These are phyloP conservation scores for Arthrobotrys pseudoclavata DNA, from an alignment of 2,329 filamentous ascomycete species.

Conservation along the genomic window DNA sequence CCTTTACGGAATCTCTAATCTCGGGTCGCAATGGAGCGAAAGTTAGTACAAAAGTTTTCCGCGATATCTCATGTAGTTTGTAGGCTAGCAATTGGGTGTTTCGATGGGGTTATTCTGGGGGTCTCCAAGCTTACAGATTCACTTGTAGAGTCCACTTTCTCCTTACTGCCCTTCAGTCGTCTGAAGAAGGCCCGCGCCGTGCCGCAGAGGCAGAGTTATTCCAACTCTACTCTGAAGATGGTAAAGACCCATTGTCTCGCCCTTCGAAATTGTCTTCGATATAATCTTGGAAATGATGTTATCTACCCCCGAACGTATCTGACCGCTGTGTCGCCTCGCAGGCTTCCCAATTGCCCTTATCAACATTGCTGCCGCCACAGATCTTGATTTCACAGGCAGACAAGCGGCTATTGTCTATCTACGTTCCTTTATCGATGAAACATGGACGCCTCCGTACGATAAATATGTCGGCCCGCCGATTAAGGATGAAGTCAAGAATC, in stretches of 20 bases:
- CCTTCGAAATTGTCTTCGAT: constrained; percentile 60
- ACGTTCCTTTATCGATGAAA: constrained; percentile 83
- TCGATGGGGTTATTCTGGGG: not conserved
- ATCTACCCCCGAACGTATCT: constrained; percentile 14
- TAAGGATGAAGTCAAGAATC: constrained; percentile 78
- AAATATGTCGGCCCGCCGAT: constrained; percentile 78
- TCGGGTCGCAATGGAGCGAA: constrained; percentile 51
- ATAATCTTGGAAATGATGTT: constrained; percentile 68
- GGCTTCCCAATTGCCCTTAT: constrained; percentile 84
- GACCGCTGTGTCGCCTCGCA: constrained; percentile 10
- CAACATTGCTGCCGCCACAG: constrained; percentile 82
- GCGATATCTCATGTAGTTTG: not conserved
- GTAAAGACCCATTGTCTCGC: constrained; percentile 49
- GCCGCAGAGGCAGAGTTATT: constrained; percentile 87
- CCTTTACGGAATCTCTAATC: constrained; percentile 11
- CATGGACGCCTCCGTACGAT: constrained; percentile 84
- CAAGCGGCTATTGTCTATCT: constrained; percentile 85
- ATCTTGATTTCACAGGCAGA: constrained; percentile 80
- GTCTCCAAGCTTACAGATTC: constrained; percentile 10
- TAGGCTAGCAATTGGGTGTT: constrained; percentile 8
- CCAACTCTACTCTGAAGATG: constrained; percentile 75
- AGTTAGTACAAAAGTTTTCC: constrained; percentile 33
- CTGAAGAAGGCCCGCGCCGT: constrained; percentile 81
- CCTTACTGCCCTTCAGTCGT: constrained; percentile 85
- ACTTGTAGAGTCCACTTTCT: constrained; percentile 78